Evolutionary conservation across 805 yeast species (phyloP).

Genomic region (Saturnispora serradocipensis): DNA sequence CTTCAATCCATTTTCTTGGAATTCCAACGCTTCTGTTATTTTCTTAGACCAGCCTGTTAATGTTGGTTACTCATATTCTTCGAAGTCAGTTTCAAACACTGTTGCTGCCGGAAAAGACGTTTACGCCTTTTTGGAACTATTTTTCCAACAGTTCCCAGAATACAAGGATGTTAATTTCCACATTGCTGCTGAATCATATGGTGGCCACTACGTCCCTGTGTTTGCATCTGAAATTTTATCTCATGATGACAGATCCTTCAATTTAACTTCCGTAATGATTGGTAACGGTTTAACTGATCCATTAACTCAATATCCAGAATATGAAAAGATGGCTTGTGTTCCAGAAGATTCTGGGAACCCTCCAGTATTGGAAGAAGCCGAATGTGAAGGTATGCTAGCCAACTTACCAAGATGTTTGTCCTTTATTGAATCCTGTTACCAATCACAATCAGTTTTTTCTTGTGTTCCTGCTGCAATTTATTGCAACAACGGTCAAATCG

Average conservation of each 20-base stretch:
- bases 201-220: conserved; percentile 75
- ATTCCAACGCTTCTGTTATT: conserved; percentile 78
- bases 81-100: conserved; percentile 52
- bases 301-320: conserved; percentile 64
- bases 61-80: conserved; percentile 83
- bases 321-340: conserved; percentile 93
- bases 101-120: conserved; percentile 84
- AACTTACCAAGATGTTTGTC: conserved; percentile 57
- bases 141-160: conserved; percentile 78
- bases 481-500: conserved; percentile 53
- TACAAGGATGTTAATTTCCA: conserved; percentile 52
- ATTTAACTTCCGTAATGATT: conserved; percentile 70
- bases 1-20: conserved; percentile 83
- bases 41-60: conserved; percentile 92
- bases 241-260: conserved; percentile 47
- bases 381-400: conserved; percentile 55
- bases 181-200: conserved; percentile 79
- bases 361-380: conserved; percentile 58
- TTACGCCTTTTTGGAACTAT: conserved; percentile 70
- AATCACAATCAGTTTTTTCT: conserved; percentile 43
- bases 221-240: conserved; percentile 49
- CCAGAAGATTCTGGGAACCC: conserved; percentile 61
- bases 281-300: conserved; percentile 94
- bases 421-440: conserved; percentile 58
- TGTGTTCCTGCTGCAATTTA: conserved; percentile 58